Base-by-base conservation (phyloP, 2,329 filamentous ascomycete genomes). In the Myriosclerotinia curreyana region DNA sequence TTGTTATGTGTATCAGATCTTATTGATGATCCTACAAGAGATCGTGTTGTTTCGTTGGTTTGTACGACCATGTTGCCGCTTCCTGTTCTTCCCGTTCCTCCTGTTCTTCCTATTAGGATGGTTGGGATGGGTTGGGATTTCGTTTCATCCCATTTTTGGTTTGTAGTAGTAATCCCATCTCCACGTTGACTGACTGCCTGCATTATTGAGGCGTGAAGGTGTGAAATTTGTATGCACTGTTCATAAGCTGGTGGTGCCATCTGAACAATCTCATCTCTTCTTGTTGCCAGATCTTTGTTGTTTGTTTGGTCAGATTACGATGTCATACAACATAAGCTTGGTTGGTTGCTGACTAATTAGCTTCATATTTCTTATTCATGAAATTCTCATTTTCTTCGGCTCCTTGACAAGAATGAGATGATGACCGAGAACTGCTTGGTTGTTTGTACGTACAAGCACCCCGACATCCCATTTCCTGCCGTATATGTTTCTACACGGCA, bases 241-340 rank as follows among this genome's bases (percentile, higher is more conserved):
- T 36, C 55, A 48, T 58, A 36, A 48, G 55, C 42, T 58, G 55
- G 55, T 58, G 55, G 55, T 28, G 55, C 55, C 42, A 58, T 58
- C 42, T 17, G 14, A 34, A 31, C 14, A 17, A 11, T 17, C 20
- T 22, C 34, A 34, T 46, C n/a, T 34, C n/a, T 58, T 25, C 12
- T 42, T 58, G 42, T 20, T 58, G 54, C 22, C 31, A 63, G 51
- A 63, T 63, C 31, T 46, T 48, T 36, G 42, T 17, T 15, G 15
- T 58, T 17, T 63, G 60, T 50, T 63, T 63, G 61, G 61, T 51
- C 61, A 58, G 52, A 58, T 63, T 63, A 63, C 61, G 61, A 63
- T 22, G 52, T 50, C 5, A 17, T 12, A 25, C 34, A 50, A 22
- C 34, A 63, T 63, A 28, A 22, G 34, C 46, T 63, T 36, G 58